Conservation (phyloP, 2,329 filamentous ascomycete species). For the Ramularia endophylla region DNA sequence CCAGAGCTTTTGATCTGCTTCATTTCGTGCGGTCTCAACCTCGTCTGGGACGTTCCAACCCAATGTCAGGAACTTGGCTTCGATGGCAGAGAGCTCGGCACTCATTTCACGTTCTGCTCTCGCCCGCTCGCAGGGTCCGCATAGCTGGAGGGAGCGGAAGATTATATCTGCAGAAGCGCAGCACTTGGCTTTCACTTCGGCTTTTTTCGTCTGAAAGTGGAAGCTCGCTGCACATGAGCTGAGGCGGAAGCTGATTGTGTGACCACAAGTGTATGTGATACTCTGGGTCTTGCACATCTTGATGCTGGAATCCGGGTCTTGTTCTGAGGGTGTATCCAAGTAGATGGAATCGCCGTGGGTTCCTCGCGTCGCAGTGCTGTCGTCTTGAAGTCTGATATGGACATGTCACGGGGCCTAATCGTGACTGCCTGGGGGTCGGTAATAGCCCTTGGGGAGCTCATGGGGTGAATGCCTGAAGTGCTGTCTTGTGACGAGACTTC, state of each 20-base stretch:
- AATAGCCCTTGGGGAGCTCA: neutral
- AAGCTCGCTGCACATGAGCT: constrained; percentile 33
- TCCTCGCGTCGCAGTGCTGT: constrained; percentile 1
- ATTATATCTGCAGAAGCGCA: constrained; percentile 22
- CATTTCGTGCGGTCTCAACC: constrained; percentile 2
- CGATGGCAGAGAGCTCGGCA: constrained; percentile 1
- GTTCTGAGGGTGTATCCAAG: too few relatives aligned
- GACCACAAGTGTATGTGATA: constrained; percentile 31
- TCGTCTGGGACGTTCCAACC: constrained; percentile 1
- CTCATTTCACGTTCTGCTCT: constrained; percentile 1
- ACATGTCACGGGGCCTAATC: constrained; percentile 1
- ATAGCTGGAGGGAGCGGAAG: constrained; percentile 17
- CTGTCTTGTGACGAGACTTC: too few relatives aligned
- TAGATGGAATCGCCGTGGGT: too few relatives aligned
- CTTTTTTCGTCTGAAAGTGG: constrained; percentile 9
- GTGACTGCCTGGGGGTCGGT: neutral
- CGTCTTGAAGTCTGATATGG: neutral
- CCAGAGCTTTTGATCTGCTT: constrained; percentile 6
- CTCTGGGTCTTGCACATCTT: constrained; percentile 35
- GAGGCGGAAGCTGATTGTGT: constrained; percentile 24
- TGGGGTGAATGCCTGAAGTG: too few relatives aligned
- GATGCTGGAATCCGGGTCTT: too few relatives aligned
- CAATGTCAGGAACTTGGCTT: constrained; percentile 1
- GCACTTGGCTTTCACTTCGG: constrained; percentile 24
- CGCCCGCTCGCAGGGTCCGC: constrained; percentile 12